Percentiles rank a stretch among this genome's conserved stretches.
These are phyloP conservation scores for Dalbergia cultrata DNA, from an alignment of 306 rosid species.

Conservation along the genomic window DNA sequence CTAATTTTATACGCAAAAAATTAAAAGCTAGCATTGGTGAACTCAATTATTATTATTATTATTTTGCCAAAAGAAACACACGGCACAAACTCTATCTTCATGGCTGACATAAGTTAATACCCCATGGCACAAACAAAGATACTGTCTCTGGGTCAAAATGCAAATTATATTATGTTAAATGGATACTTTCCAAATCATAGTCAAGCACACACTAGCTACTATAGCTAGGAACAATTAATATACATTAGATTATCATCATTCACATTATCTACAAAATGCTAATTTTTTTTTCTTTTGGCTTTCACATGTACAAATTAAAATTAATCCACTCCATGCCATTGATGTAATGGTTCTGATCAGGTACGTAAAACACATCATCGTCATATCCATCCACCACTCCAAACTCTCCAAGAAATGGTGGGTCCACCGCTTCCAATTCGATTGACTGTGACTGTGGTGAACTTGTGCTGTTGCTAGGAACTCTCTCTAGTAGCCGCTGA, in stretches of 20 bases:
- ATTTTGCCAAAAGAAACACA: conserved; percentile 28
- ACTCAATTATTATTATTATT: conserved; percentile 11
- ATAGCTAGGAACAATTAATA: conserved; percentile 39
- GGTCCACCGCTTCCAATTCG: conserved; percentile 63
- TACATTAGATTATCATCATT: conserved; percentile 51
- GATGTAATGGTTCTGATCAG: conserved; percentile 49
- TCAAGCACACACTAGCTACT: conserved; percentile 47
- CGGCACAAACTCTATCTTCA: background rate
- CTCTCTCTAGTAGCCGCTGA: conserved; percentile 56
- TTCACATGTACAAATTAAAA: conserved; percentile 53
- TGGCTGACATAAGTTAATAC: conserved; percentile 14
- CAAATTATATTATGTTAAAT: conserved; percentile 52
- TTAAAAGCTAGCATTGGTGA: conserved; percentile 17
- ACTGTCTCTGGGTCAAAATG: conserved; percentile 18
- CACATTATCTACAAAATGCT: conserved; percentile 68
- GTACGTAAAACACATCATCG: conserved; percentile 55
- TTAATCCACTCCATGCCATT: conserved; percentile 77
- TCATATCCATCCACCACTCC: conserved; percentile 64
- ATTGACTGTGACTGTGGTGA: conserved; percentile 54
- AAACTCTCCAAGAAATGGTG: conserved; percentile 72
- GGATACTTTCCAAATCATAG: conserved; percentile 51
- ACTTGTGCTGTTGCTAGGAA: conserved; percentile 66
- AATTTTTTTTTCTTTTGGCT: background rate
- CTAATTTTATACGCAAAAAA: background rate
- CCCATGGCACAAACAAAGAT: background rate